Conservation (phyloP, 1,284 basidiomycete species). For the Heliocybe sulcata region DNA sequence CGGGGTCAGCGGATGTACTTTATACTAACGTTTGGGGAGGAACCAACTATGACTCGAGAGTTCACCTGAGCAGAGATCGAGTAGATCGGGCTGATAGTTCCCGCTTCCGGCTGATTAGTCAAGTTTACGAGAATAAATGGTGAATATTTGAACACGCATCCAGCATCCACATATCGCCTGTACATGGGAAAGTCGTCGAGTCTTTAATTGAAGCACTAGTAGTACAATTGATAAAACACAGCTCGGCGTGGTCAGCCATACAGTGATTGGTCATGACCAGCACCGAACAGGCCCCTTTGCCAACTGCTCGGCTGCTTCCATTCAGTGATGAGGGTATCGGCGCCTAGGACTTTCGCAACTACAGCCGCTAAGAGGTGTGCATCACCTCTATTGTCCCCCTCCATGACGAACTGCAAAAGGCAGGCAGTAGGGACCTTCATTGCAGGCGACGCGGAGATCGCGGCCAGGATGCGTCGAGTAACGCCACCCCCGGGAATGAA, state of each 20-base stretch:
- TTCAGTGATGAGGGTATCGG: conserved; percentile 22
- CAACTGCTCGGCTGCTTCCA: conserved; percentile 64
- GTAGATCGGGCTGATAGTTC: too few species aligned
- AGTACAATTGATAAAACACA: too few species aligned
- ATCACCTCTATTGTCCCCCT: conserved; percentile 75
- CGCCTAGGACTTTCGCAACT: conserved; percentile 39
- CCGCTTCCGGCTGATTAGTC: too few species aligned
- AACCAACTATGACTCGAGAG: too few species aligned
- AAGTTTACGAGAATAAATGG: too few species aligned
- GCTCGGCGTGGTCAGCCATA: conserved; percentile 54
- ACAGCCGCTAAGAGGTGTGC: conserved; percentile 55
- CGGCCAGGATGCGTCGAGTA: conserved; percentile 54
- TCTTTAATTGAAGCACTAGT: too few species aligned
- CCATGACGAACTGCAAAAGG: conserved; percentile 61
- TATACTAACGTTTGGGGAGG: too few species aligned
- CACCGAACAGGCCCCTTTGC: conserved; percentile 63
- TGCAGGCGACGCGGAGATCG: conserved; percentile 29
- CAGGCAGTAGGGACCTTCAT: conserved; percentile 53
- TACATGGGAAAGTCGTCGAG: too few species aligned
- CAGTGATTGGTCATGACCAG: conserved; percentile 62
- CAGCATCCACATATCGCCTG: too few species aligned
- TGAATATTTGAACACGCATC: too few species aligned
- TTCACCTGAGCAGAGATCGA: too few species aligned
- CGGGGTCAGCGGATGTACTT: too few species aligned
- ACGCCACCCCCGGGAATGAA: conserved; percentile 75